Evolutionary conservation across 2,329 filamentous ascomycete species (phyloP).

Genomic region (Keithomyces neogunnii): DNA sequence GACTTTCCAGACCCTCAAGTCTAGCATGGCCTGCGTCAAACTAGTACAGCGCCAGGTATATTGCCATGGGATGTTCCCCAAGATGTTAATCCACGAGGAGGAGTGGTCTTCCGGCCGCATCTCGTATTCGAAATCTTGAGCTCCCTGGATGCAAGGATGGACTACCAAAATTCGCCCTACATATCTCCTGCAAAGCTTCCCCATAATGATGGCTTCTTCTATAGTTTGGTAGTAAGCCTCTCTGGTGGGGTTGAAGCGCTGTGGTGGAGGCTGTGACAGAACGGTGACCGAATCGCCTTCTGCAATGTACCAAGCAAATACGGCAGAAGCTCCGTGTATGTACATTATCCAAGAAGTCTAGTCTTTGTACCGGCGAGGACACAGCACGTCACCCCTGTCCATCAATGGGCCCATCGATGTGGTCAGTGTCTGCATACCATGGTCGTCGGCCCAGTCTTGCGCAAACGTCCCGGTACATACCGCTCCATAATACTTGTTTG

Average conservation of each 20-base stretch:
- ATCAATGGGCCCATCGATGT: constrained; percentile 12
- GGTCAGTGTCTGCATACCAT: constrained; percentile 10
- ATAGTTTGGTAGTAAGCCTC: constrained; percentile 8
- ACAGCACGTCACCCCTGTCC: neutral
- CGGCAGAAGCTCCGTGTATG: constrained; percentile 13
- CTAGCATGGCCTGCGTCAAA: neutral
- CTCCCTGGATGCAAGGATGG: neutral
- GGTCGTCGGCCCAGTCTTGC: constrained; percentile 10
- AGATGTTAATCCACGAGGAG: neutral
- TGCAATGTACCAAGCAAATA: constrained; percentile 11
- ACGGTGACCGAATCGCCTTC: constrained; percentile 9
- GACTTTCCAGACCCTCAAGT: neutral
- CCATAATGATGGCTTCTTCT: constrained; percentile 12
- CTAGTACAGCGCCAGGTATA: neutral
- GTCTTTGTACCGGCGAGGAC: neutral
- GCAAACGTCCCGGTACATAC: constrained; percentile 7
- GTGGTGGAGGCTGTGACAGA: constrained; percentile 11
- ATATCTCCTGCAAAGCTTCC: neutral
- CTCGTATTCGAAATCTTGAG: neutral
- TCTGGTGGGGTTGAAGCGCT: constrained; percentile 10
- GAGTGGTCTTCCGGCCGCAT: neutral
- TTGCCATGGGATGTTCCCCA: neutral
- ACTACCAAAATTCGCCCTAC: neutral
- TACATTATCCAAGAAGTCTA: neutral
- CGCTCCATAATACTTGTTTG: constrained; percentile 12